Conservation (phyloP, 306 rosid genomes). For the Carpinus viminea region DNA sequence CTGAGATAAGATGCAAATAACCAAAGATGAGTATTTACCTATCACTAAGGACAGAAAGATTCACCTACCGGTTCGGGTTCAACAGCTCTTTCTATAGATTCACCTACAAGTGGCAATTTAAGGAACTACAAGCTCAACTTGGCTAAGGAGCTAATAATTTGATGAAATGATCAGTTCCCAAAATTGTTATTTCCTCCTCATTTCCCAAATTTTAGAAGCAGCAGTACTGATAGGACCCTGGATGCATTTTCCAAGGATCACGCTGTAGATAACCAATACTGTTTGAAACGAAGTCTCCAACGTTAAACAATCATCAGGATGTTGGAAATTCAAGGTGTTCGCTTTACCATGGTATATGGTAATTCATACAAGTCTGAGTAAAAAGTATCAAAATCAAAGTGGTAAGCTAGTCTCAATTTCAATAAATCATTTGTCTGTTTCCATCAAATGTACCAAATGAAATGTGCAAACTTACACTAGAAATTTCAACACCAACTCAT, state of each 20-base stretch:
- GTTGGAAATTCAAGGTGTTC: background rate
- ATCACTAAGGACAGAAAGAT: background rate
- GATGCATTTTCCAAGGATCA: background rate
- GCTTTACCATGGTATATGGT: background rate
- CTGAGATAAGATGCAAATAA: background rate
- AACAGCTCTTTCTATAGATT: too few relatives aligned
- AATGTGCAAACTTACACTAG: background rate
- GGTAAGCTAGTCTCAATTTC: background rate
- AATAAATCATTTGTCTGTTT: background rate
- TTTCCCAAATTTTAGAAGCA: background rate
- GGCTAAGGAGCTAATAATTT: background rate
- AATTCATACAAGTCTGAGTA: background rate
- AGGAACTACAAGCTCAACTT: slow-evolving; percentile 1
- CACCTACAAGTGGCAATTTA: background rate
- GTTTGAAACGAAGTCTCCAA: background rate
- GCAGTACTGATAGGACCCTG: background rate
- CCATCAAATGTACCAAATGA: background rate
- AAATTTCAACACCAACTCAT: background rate
- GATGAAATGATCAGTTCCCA: background rate
- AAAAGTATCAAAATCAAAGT: background rate
- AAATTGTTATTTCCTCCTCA: too few relatives aligned
- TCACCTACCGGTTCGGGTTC: background rate
- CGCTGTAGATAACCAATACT: background rate
- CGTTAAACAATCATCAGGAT: background rate
- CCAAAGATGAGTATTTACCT: background rate